Conservation (phyloP, 768 basidiomycete genomes). For the Trametes elegans region DNA sequence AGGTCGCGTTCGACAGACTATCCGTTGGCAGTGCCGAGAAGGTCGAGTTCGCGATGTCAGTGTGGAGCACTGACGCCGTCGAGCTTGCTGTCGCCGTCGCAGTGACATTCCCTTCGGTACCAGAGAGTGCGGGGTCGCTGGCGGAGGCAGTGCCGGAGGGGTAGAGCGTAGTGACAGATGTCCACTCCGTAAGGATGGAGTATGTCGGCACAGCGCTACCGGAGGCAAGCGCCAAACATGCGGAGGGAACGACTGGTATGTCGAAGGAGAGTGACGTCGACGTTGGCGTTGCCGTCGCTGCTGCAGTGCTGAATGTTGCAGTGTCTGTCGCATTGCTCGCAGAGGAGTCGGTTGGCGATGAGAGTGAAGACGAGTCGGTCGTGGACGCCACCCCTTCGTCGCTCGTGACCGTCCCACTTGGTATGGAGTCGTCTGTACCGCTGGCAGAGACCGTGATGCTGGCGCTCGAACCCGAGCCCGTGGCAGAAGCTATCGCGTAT, state of each 20-base stretch:
- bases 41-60: not conserved
- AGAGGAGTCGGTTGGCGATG: not conserved
- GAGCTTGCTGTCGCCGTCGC: not conserved
- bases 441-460: too few species aligned
- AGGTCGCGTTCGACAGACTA: not conserved
- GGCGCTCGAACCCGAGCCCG: not conserved
- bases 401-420: too few species aligned
- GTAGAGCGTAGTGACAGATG: not conserved
- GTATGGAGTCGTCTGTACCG: too few species aligned
- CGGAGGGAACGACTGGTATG: conserved; percentile 10
- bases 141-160: not conserved
- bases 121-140: not conserved
- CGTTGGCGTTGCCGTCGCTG: not conserved
- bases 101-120: not conserved
- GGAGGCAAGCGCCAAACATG: conserved; percentile 14
- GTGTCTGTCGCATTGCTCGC: not conserved
- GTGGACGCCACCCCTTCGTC: too few species aligned
- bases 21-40: not conserved
- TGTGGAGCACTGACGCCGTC: not conserved
- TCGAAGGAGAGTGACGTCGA: conserved; percentile 2
- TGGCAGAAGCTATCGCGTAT: not conserved
- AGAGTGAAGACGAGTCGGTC: not conserved
- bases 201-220: not conserved
- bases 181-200: not conserved
- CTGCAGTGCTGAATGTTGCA: not conserved